Conservation (phyloP, 78 protist genomes). For the Speleostelium caveatum region DNA sequence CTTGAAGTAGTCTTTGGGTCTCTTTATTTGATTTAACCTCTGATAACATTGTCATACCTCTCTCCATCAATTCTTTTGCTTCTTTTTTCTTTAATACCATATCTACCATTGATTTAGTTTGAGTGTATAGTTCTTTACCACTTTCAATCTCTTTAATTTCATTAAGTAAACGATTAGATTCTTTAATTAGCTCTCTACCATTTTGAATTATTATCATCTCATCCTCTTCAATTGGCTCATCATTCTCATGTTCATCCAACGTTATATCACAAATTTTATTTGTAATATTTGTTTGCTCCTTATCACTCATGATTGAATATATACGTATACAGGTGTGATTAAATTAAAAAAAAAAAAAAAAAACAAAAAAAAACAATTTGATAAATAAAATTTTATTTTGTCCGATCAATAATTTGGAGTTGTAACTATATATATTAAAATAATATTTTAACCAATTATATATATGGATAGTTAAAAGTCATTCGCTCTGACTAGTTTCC, state of each 20-base stretch:
- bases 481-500: too few species aligned
- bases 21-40: constrained; percentile 45
- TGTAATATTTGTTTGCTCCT: background rate
- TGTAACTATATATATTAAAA: too few species aligned
- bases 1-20: constrained; percentile 14
- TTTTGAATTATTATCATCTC: constrained; percentile 2
- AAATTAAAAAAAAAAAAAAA: too few species aligned
- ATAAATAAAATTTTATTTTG: too few species aligned
- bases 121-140: constrained; percentile 50
- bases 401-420: too few species aligned
- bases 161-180: constrained; percentile 30
- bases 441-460: too few species aligned
- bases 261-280: background rate
- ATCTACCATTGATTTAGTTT: constrained; percentile 47
- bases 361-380: too few species aligned
- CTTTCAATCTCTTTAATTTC: constrained; percentile 61
- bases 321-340: too few species aligned
- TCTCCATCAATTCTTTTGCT: constrained; percentile 68
- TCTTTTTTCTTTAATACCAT: constrained; percentile 56
- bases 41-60: constrained; percentile 25
- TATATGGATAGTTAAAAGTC: too few species aligned
- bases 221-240: background rate
- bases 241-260: background rate
- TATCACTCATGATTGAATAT: too few species aligned
- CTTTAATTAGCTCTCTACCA: constrained; percentile 61